These are phyloP conservation scores for Amphirosellinia nigrospora DNA, from an alignment of 495 filamentous ascomycete species.

Conservation along the genomic window DNA sequence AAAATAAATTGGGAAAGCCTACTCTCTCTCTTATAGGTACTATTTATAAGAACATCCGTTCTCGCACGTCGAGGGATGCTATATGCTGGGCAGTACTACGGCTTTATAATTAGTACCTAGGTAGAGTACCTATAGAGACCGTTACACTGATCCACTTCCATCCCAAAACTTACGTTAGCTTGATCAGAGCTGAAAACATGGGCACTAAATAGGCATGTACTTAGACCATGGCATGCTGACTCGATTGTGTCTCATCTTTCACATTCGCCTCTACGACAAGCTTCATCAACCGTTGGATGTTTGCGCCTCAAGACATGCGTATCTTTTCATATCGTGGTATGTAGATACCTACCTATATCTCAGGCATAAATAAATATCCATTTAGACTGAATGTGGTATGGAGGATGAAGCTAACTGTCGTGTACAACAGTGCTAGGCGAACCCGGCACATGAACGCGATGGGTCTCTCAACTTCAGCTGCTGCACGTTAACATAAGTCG, in stretches of 20 bases:
- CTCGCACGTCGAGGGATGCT: too few species aligned
- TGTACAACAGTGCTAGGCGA: not conserved
- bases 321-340: not conserved
- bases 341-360: not conserved
- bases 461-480: slow-evolving; percentile 23
- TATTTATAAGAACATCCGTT: not conserved
- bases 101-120: not conserved
- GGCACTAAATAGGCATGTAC: not conserved
- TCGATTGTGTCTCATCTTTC: not conserved
- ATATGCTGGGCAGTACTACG: too few species aligned
- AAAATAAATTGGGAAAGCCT: too few species aligned
- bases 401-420: not conserved
- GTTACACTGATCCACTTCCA: not conserved
- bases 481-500: slow-evolving; percentile 12
- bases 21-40: too few species aligned
- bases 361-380: not conserved
- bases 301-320: not conserved
- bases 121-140: not conserved
- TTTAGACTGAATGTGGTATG: not conserved
- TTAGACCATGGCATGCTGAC: not conserved
- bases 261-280: not conserved
- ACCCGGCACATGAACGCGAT: not conserved
- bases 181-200: slow-evolving; percentile 9
- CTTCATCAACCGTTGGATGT: not conserved
- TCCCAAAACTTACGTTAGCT: not conserved